Base-by-base conservation (phyloP, 2,329 filamentous ascomycete species). In the Penicillium sp. region DNA sequence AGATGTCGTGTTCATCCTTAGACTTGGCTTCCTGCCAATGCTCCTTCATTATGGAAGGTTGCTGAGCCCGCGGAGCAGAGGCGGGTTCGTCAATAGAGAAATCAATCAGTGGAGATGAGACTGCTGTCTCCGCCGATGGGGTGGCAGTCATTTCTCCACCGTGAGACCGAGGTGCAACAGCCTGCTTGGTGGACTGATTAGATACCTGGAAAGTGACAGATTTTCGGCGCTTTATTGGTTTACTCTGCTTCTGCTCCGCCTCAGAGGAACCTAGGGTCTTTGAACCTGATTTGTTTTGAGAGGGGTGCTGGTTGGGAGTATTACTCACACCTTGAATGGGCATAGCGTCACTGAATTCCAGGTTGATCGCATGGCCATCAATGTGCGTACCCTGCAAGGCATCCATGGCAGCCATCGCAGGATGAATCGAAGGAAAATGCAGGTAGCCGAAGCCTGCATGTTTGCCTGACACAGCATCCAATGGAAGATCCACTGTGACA, bases 371-470 rank as follows among this genome's bases (percentile, higher is more conserved):
- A 46, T 75, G 72, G 2, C 72, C 74, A 58, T 75, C 72, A 57
- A 77, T 71, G 52, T 67, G 54, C 14, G 62, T 56, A 27, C 74
- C 72, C 54, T 73, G 73, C 20, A 77, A 57, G 25, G 67, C 69
- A 40, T 70, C 60, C 46, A 75, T 62, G 23, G 73, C 75, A 42
- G 67, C 70, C 25, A 65, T 69, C 42, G 74, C 74, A 8, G 70
- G 68, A 52, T 70, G 59, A 9, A 60, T 59, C 1, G 73, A 72
- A 23, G 67, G 66, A 49, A 77, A 76, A 49, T 64, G 55, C 12
- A 75, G 53, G 54, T 75, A 76, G 26, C 73, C 73, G 62, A 77
- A 76, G 15, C 74, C 74, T 46, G 69, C 69, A 56, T 77, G 73
- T 53, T 63, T 68, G 12, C 65, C 63, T 18, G 72, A 69, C 15